These are phyloP conservation scores for Citrullus mucosospermus DNA, from an alignment of 306 rosid genomes.

Conservation along the genomic window DNA sequence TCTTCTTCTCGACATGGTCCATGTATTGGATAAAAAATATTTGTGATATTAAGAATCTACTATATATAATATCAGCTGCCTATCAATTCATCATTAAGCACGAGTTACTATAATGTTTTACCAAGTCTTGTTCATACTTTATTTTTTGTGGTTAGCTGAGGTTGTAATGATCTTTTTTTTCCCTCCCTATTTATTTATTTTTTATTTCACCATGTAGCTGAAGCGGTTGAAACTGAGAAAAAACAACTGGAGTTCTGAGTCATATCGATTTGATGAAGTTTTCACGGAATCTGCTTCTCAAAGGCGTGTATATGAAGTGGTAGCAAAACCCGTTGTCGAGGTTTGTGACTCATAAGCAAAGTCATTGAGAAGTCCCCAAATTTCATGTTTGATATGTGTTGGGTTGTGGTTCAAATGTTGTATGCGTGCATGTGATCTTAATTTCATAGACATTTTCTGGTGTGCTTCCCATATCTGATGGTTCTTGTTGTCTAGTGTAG, in stretches of 20 bases:
- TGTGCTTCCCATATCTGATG: background rate
- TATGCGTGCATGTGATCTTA: background rate
- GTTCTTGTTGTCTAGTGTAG: background rate
- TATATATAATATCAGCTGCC: background rate
- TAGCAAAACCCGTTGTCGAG: slow-evolving; percentile 65
- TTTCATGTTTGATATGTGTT: slow-evolving; percentile 3
- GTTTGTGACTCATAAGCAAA: slow-evolving; percentile 13
- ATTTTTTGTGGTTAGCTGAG: background rate
- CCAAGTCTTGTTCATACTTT: background rate
- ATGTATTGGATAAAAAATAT: background rate
- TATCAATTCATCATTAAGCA: background rate
- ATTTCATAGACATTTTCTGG: background rate
- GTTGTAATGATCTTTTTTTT: background rate
- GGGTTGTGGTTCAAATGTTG: background rate
- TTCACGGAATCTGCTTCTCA: slow-evolving; percentile 54
- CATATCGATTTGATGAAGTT: slow-evolving; percentile 53
- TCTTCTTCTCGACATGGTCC: background rate
- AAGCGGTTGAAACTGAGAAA: slow-evolving; percentile 53
- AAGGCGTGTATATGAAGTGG: slow-evolving; percentile 53
- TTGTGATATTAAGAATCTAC: background rate
- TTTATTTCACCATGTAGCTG: slow-evolving; percentile 19
- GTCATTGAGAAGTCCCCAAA: background rate
- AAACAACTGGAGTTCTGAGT: slow-evolving; percentile 61
- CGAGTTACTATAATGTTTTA: background rate
- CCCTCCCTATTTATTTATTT: background rate